A percentile compares a stretch with the other conserved stretches of the same genome.
Evolutionary conservation across 768 basidiomycete species (phyloP).

Genomic region (Podaxis pistillaris): DNA sequence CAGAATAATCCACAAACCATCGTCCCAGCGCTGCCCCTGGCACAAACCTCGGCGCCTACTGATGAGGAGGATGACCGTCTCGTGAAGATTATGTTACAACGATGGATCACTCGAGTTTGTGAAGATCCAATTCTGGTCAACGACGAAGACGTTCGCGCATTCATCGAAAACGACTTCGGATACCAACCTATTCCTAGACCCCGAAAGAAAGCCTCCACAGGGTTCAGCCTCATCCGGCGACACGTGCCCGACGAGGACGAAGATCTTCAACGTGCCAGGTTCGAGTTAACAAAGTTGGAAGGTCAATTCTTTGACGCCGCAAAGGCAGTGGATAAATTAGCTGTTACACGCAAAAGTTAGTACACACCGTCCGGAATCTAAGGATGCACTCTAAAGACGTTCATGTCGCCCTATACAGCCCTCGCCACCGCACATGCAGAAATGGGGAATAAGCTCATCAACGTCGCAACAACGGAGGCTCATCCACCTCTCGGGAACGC

Average conservation of each 20-base stretch:
- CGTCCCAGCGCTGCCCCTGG: conserved; percentile 91
- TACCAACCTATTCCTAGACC: conserved; percentile 83
- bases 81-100: conserved; percentile 91
- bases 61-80: conserved; percentile 98
- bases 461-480: conserved; percentile 84
- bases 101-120: conserved; percentile 91
- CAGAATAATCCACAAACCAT: conserved; percentile 95
- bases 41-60: conserved; percentile 93
- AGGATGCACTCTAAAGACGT: neutral
- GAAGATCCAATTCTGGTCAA: conserved; percentile 85
- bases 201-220: conserved; percentile 67
- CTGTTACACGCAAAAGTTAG: conserved; percentile 75
- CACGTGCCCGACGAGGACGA: conserved; percentile 94
- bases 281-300: conserved; percentile 90
- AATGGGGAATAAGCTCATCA: conserved; percentile 91
- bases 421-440: conserved; percentile 79
- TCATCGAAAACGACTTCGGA: conserved; percentile 97
- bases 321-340: conserved; percentile 85
- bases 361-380: conserved; percentile 1
- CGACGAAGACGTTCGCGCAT: conserved; percentile 93
- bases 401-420: conserved; percentile 39
- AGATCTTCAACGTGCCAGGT: conserved; percentile 84
- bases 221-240: conserved; percentile 75
- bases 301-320: conserved; percentile 91
- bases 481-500: conserved; percentile 84